phyloP scores from a whole-genome alignment of 176 grass and related monocot species.

The Tuctoria greenei region DNA sequence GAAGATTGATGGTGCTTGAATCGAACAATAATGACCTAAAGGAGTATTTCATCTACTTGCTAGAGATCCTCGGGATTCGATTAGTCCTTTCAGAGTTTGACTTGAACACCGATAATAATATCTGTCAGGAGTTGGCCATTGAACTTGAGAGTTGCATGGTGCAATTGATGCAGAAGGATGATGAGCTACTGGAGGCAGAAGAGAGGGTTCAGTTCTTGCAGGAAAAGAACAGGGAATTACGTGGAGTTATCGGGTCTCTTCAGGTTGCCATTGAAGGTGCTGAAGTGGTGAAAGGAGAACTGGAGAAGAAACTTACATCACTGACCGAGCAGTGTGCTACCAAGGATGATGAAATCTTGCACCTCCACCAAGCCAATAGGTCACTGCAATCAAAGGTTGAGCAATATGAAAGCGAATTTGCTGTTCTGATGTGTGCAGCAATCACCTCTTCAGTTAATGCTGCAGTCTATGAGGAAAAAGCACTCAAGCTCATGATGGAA shows the following conservation, averaged over 20 bases:
- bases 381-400: slow-evolving; percentile 52
- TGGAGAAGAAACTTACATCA: slow-evolving; percentile 50
- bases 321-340: slow-evolving; percentile 31
- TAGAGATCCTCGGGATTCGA: slow-evolving; percentile 58
- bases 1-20: slow-evolving; percentile 43
- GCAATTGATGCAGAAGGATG: slow-evolving; percentile 48
- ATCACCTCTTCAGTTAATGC: slow-evolving; percentile 54
- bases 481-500: slow-evolving; percentile 53
- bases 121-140: slow-evolving; percentile 56
- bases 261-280: slow-evolving; percentile 53
- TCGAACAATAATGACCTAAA: slow-evolving; percentile 63
- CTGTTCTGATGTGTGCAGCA: slow-evolving; percentile 50
- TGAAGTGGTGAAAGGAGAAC: slow-evolving; percentile 59
- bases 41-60: slow-evolving; percentile 47
- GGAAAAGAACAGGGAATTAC: slow-evolving; percentile 52
- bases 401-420: slow-evolving; percentile 52
- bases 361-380: slow-evolving; percentile 43
- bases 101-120: slow-evolving; percentile 46
- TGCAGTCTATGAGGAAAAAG: slow-evolving; percentile 63
- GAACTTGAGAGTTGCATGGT: slow-evolving; percentile 46
- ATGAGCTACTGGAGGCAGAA: slow-evolving; percentile 55
- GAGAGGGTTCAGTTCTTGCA: slow-evolving; percentile 51
- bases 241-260: slow-evolving; percentile 51
- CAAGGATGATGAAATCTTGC: slow-evolving; percentile 48
- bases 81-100: slow-evolving; percentile 74